Evolutionary conservation across 768 basidiomycete genomes (phyloP), one percentile per base, ranked within the genome.

Genomic region (Tylopilus cervinicoccineus): DNA sequence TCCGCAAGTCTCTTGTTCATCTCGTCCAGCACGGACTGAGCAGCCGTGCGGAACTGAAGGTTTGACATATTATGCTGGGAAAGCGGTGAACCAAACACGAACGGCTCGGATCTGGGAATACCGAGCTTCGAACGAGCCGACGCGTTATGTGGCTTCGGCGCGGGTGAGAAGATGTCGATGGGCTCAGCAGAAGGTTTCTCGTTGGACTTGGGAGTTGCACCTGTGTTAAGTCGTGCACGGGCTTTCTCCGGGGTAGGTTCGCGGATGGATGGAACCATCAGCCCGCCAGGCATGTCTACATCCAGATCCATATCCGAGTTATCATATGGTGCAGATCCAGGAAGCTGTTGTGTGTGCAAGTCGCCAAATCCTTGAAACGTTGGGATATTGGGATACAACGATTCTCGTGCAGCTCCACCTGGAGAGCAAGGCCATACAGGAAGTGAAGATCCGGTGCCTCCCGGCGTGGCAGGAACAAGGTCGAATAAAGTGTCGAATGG

Each of bases 51-150:
- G 68, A 92, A 91, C 43, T 84, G 77, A n/a, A 70, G 66, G 54
- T 86, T 82, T 27, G 83, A 80, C 37, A 78, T 74, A 38, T 70
- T 74, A 57, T 86, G 74, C 50, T 78, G 77, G 7, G 85, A 80
- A 4, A 79, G 74, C 0, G 87, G 84, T 0, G 88, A 90, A 22
- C 88, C 88, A 57, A 92, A 92, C 19, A 88, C 61, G 69, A 91
- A 92, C 0, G 83, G 80, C 20, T 76, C 64, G 2, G 63, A 62
- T 36, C 51, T 47, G 26, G 62, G 41, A 40, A 66, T 37, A 11
- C 17, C 50, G 16, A 57, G 57, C 32, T 51, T 65, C 10, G 68
- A 58, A 31, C 59, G 56, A 22, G 47, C 29, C 5, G 62, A 55
- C 7, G 45, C 43, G 14, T 50, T 45, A 39, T 37, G 54, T 17